Percentiles rank a stretch among this genome's conserved stretches.
Conservation (phyloP, 163 green algal genomes). For the Trebouxia gelatinosa region DNA sequence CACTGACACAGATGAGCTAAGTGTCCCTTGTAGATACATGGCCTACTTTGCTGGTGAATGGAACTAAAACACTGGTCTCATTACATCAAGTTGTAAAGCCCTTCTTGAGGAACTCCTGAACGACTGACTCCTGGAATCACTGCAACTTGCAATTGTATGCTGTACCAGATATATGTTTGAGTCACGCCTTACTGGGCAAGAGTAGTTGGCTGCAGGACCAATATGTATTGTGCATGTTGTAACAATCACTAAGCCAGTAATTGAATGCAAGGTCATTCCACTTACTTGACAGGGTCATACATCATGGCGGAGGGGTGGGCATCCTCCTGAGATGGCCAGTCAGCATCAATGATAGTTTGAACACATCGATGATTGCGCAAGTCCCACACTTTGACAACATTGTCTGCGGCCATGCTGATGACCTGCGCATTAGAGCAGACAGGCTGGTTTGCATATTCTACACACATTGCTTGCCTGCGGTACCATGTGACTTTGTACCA, state of each 20-base stretch:
- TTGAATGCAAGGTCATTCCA: slow-evolving; percentile 58
- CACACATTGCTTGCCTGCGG: not conserved
- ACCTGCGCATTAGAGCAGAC: slow-evolving; percentile 29
- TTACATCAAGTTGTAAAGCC: too few species aligned
- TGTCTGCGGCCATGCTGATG: slow-evolving; percentile 33
- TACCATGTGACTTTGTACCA: not conserved
- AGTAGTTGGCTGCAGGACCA: too few species aligned
- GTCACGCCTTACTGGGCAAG: too few species aligned
- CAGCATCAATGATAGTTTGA: slow-evolving; percentile 60
- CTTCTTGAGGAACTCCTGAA: too few species aligned
- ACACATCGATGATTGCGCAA: slow-evolving; percentile 64
- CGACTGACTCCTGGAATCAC: too few species aligned
- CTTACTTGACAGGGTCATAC: slow-evolving; percentile 49
- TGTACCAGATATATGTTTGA: too few species aligned
- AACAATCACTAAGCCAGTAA: slow-evolving; percentile 65
- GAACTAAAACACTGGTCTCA: too few species aligned
- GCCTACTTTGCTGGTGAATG: too few species aligned
- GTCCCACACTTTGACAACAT: slow-evolving; percentile 61
- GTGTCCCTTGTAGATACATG: too few species aligned
- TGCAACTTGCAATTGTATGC: too few species aligned
- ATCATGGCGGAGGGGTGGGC: slow-evolving; percentile 56
- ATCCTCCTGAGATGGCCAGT: slow-evolving; percentile 64
- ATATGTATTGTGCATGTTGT: not conserved
- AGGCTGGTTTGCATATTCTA: too few species aligned
- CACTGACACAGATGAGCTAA: too few species aligned